These are phyloP conservation scores for Lentinus brumalis DNA, from an alignment of 768 basidiomycete genomes.

Conservation along the genomic window DNA sequence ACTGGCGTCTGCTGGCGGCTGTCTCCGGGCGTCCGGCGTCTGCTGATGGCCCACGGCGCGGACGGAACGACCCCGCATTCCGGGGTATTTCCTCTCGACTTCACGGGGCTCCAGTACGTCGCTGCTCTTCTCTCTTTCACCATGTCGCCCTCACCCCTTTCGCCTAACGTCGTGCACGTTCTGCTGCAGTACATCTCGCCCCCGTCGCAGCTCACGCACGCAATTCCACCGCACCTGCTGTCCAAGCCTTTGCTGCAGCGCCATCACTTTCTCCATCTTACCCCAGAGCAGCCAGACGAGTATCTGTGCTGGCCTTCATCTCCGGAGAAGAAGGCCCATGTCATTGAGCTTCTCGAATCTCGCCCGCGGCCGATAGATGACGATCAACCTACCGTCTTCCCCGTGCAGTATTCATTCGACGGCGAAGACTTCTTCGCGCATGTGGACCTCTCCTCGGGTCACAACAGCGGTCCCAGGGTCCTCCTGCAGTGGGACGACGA, in stretches of 20 bases:
- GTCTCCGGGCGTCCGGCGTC: not conserved
- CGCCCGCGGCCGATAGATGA: constrained; percentile 33
- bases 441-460: constrained; percentile 35
- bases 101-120: constrained; percentile 1
- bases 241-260: constrained; percentile 62
- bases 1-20: not conserved
- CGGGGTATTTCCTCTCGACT: constrained; percentile 6
- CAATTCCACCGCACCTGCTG: constrained; percentile 61
- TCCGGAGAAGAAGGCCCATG: constrained; percentile 32
- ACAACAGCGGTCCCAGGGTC: constrained; percentile 49
- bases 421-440: constrained; percentile 58
- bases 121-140: constrained; percentile 9
- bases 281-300: constrained; percentile 47
- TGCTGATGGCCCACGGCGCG: not conserved
- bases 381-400: constrained; percentile 30
- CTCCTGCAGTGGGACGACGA: constrained; percentile 68
- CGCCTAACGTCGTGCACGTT: constrained; percentile 43
- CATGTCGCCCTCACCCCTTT: constrained; percentile 41
- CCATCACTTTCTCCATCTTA: constrained; percentile 62
- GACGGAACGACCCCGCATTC: not conserved
- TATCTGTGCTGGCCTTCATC: constrained; percentile 73
- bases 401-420: constrained; percentile 47
- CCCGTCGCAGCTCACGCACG: constrained; percentile 46
- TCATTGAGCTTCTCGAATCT: constrained; percentile 48
- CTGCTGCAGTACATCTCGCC: constrained; percentile 62